Evolutionary conservation across 2,329 filamentous ascomycete genomes (phyloP), one percentile per base, ranked within the genome.

Genomic region (Colletotrichum endophyticum): DNA sequence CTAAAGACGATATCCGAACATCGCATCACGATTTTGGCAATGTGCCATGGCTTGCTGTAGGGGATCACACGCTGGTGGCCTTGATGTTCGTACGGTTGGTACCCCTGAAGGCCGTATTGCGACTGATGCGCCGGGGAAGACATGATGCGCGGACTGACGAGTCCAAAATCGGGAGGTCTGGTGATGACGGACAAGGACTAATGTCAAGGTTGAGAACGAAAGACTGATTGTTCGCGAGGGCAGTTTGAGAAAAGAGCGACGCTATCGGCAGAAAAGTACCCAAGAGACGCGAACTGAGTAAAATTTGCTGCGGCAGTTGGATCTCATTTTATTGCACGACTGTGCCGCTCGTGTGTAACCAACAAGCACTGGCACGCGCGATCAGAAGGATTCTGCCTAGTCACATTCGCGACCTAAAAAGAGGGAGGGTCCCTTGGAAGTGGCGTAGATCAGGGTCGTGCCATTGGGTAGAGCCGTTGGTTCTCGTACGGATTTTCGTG

Each of bases 11-110:
- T 74, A 34, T 79, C 63, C 25, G 78, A 5, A 13, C 67, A 77
- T 30, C 85, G 84, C 15, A 86, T 76, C 7, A 75, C 78, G 36
- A 82, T 66, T 79, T 85, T 86, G 69, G 80, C 78, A 12, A 80
- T 77, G 62, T 81, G 79, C 83, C 82, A 84, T 6, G 66, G 66
- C 49, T 63, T 79, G 76, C 49, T 77, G 56, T 70, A 79, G 12
- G 49, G 66, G 8, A 62, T 62, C 49, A 59, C 16, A 28, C 22
- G 49, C 75, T 62, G 44, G 28, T n/a, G 39, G 9, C 7, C 27
- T 28, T 75, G 77, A n/a, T 44, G n/a, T 25, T 72, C 34, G 13
- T 75, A 59, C 19, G 73, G 76, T 27, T 36, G 69, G 39, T 71
- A 64, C 19, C 57, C 39, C 78, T 39, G 71, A 71, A 71, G 7